phyloP scores from a whole-genome alignment of 2,329 filamentous ascomycete species.

The Venturia effusa region DNA sequence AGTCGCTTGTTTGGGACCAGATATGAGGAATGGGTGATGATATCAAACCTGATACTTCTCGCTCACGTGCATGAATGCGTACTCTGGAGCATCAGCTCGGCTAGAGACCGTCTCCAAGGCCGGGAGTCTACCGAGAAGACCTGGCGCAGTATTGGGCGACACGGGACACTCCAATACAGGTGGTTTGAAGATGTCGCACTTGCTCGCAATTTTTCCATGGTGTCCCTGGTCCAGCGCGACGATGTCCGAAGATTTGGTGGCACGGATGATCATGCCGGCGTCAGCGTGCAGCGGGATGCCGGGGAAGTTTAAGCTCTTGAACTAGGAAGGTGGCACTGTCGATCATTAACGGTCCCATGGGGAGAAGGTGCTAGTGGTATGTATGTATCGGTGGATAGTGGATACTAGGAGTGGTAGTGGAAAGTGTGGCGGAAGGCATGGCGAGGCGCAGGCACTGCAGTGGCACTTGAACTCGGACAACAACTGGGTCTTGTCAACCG shows the following conservation, averaged over 20 bases:
- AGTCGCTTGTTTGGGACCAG: not conserved
- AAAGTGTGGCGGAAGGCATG: not conserved
- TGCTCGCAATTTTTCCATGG: not conserved
- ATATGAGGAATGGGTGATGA: not conserved
- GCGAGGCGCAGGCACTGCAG: too few relatives aligned
- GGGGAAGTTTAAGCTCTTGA: not conserved
- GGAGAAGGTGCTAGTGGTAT: not conserved
- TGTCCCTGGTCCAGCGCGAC: not conserved
- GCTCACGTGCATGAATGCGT: not conserved
- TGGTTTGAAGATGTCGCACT: not conserved
- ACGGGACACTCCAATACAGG: not conserved
- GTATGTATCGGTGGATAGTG: too few relatives aligned
- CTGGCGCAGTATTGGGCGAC: not conserved
- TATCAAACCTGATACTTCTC: not conserved
- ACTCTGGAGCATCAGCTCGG: not conserved
- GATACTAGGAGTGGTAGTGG: not conserved
- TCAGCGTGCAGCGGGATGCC: not conserved
- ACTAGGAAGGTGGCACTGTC: not conserved
- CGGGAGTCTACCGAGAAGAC: too few relatives aligned
- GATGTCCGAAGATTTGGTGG: not conserved
- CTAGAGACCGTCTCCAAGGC: too few relatives aligned
- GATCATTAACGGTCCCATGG: not conserved
- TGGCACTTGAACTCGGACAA: too few relatives aligned
- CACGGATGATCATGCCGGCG: constrained; percentile 1
- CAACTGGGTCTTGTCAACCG: too few relatives aligned